These are phyloP conservation scores for Symbiodinium pilosum DNA, from an alignment of 73 alveolate genomes.

Conservation along the genomic window DNA sequence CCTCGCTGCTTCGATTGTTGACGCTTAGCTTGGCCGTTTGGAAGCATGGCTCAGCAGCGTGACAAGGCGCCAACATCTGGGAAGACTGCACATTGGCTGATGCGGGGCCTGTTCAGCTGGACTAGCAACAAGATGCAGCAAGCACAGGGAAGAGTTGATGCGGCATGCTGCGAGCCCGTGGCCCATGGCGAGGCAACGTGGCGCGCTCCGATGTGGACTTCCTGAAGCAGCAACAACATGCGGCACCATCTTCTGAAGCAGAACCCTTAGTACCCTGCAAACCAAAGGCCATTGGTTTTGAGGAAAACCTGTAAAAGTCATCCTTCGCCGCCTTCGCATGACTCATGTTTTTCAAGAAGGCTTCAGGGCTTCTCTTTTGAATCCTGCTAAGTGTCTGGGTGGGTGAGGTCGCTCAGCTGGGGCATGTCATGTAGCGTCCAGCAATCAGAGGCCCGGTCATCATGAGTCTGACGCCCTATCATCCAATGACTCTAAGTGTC, in stretches of 20 bases:
- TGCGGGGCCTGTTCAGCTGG: neutral
- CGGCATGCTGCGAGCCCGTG: neutral
- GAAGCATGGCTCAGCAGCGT: neutral
- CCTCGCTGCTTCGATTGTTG: constrained; percentile 3
- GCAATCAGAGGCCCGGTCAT: no score
- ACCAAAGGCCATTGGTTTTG: neutral
- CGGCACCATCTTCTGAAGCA: no score
- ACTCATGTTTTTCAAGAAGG: no score
- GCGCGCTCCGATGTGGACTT: constrained; percentile 16
- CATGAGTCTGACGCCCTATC: no score
- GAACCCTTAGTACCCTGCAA: no score
- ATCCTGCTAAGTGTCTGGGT: no score
- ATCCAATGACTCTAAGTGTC: no score
- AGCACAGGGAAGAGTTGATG: neutral
- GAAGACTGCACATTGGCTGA: neutral
- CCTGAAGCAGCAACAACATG: neutral
- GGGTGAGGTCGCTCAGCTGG: no score
- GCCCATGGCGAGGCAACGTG: constrained; percentile 76
- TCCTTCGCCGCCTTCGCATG: no score
- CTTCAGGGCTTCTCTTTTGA: no score
- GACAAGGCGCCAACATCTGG: neutral
- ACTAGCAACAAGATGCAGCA: neutral
- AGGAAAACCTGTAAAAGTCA: no score
- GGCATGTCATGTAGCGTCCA: no score
- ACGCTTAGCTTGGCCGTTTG: neutral